phyloP scores from a whole-genome alignment of 2,329 filamentous ascomycete genomes.

The Pezicula carpinea region DNA sequence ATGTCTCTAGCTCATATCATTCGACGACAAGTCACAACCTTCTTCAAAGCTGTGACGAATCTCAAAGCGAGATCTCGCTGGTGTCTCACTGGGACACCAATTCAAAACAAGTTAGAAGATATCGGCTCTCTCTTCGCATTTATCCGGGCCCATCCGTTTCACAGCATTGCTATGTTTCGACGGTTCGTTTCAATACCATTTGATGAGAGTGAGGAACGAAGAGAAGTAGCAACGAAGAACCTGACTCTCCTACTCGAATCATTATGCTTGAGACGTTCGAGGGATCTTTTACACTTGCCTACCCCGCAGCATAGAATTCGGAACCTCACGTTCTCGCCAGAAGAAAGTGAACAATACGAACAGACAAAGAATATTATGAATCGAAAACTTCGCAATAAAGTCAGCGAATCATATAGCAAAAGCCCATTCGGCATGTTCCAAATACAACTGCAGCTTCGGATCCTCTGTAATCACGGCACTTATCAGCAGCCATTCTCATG shows the following conservation, averaged over 20 bases:
- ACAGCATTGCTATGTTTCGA: conserved; percentile 10
- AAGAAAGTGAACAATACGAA: conserved; percentile 30
- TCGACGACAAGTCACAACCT: conserved; percentile 39
- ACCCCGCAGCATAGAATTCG: conserved; percentile 19
- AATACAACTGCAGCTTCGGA: conserved; percentile 39
- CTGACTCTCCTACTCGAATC: conserved; percentile 31
- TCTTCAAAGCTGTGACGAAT: conserved; percentile 36
- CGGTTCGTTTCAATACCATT: conserved; percentile 16
- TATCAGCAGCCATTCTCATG: conserved; percentile 41
- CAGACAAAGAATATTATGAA: conserved; percentile 33
- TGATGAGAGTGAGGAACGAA: conserved; percentile 23
- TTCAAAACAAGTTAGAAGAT: conserved; percentile 29
- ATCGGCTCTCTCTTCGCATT: conserved; percentile 26
- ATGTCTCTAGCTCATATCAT: conserved; percentile 42
- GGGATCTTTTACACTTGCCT: conserved; percentile 34
- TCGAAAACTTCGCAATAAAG: conserved; percentile 34
- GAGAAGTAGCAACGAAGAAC: conserved; percentile 15
- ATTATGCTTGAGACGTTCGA: conserved; percentile 37
- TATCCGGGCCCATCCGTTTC: conserved; percentile 6
- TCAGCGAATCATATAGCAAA: conserved; percentile 29
- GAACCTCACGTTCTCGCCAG: conserved; percentile 27
- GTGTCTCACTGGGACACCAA: conserved; percentile 23
- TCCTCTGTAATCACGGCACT: conserved; percentile 47
- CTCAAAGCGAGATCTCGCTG: conserved; percentile 37
- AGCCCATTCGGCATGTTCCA: conserved; percentile 42